Evolutionary conservation across 106 monocot species (phyloP).

Genomic region (Alisma plantagoaquatica): DNA sequence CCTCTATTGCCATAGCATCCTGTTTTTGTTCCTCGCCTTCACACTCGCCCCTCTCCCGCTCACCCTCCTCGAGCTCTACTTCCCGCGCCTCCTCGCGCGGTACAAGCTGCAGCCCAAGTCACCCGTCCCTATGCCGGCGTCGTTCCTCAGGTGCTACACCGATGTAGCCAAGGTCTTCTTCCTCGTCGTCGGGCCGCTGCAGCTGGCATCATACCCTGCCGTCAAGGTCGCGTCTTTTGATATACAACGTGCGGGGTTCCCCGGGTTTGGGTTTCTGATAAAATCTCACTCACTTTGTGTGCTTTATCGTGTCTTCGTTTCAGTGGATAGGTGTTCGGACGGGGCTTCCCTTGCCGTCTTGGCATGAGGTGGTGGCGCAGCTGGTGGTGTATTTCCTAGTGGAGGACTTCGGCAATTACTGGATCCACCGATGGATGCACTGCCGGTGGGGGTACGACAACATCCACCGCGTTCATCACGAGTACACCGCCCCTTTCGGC

Average conservation of each 20-base stretch:
- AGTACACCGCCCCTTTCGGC: slow-evolving; percentile 83
- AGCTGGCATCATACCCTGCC: slow-evolving; percentile 66
- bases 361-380: slow-evolving; percentile 44
- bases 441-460: slow-evolving; percentile 81
- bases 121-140: slow-evolving; percentile 18
- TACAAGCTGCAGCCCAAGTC: slow-evolving; percentile 95
- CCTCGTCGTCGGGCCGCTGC: slow-evolving; percentile 63
- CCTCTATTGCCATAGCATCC: slow-evolving; percentile 67
- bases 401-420: slow-evolving; percentile 91
- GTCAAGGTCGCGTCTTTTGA: slow-evolving; percentile 42
- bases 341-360: slow-evolving; percentile 11
- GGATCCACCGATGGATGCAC: slow-evolving; percentile 73
- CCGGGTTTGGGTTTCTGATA: background rate
- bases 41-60: slow-evolving; percentile 71
- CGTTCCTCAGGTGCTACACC: slow-evolving; percentile 60
- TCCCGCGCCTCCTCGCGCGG: slow-evolving; percentile 15
- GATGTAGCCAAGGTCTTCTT: slow-evolving; percentile 56
- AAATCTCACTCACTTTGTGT: background rate
- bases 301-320: background rate
- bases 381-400: slow-evolving; percentile 34
- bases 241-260: background rate
- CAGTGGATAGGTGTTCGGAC: slow-evolving; percentile 81
- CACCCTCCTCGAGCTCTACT: slow-evolving; percentile 57
- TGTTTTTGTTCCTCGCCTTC: slow-evolving; percentile 71
- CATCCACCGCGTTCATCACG: slow-evolving; percentile 84